Percentiles rank a stretch among this genome's conserved stretches.
Evolutionary conservation across 2,329 filamentous ascomycete species (phyloP).

Genomic region (Sclerotinia glacialis): DNA sequence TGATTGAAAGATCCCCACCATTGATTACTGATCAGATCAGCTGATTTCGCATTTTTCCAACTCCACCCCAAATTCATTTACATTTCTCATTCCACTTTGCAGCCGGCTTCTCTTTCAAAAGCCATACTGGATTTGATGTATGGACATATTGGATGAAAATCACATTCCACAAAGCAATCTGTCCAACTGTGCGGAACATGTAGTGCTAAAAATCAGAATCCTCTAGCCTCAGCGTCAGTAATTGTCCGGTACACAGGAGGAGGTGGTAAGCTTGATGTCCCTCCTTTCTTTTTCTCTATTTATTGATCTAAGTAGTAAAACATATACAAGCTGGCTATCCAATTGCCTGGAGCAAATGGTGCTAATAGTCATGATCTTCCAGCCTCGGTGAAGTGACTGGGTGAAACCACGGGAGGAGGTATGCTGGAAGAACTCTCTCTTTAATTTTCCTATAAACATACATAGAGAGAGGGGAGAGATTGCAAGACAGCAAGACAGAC

Average conservation of each 20-base stretch:
- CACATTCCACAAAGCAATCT: not conserved
- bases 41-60: slow-evolving; percentile 11
- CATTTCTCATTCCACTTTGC: not conserved
- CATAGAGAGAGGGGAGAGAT: not conserved
- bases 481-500: not conserved
- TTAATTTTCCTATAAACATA: not conserved
- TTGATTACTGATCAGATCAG: slow-evolving; percentile 1
- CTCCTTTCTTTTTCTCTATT: not conserved
- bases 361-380: not conserved
- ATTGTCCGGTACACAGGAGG: not conserved
- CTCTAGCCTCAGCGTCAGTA: not conserved
- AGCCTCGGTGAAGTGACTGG: not conserved
- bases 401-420: not conserved
- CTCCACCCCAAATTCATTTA: not conserved
- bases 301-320: not conserved
- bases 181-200: not conserved
- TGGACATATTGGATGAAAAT: not conserved
- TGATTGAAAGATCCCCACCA: slow-evolving; percentile 3
- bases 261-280: not conserved
- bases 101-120: not conserved
- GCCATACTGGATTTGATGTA: not conserved
- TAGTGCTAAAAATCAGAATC: not conserved
- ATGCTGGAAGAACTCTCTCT: not conserved
- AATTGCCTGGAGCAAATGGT: not conserved
- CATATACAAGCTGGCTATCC: not conserved